Percentiles rank a stretch among this genome's conserved stretches.
Evolutionary conservation across 2,329 filamentous ascomycete genomes (phyloP).

Genomic region (Amesomyces nigricolor): DNA sequence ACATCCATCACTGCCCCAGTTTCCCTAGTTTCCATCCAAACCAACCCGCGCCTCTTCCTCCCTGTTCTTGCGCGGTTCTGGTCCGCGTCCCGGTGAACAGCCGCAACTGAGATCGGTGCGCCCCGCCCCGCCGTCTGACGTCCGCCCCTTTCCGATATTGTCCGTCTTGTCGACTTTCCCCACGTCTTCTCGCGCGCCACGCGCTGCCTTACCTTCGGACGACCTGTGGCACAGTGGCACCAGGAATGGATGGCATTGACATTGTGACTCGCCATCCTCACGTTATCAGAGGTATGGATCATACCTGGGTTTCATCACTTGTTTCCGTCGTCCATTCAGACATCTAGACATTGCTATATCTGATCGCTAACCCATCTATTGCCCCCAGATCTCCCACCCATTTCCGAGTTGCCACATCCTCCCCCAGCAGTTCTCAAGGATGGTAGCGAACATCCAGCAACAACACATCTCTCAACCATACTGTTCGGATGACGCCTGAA

Average conservation of each 20-base stretch:
- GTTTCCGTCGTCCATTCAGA: too few species aligned
- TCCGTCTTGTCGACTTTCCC: neutral
- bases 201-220: neutral
- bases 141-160: neutral
- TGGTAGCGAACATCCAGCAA: slow-evolving; percentile 10
- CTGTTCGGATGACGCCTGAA: slow-evolving; percentile 7
- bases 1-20: neutral
- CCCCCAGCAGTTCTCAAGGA: slow-evolving; percentile 1
- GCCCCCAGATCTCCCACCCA: neutral
- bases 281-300: too few species aligned
- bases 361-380: too few species aligned
- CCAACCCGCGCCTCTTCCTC: too few species aligned
- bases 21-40: too few species aligned
- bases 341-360: too few species aligned
- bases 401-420: neutral
- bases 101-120: neutral
- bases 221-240: too few species aligned
- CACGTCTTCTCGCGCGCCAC: neutral
- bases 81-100: neutral
- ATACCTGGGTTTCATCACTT: too few species aligned
- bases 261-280: neutral
- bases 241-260: too few species aligned
- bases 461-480: slow-evolving; percentile 1
- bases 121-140: neutral
- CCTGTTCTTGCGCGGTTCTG: too few species aligned